Conservation (phyloP, 345 rosid genomes). For the Camelina laxa region DNA sequence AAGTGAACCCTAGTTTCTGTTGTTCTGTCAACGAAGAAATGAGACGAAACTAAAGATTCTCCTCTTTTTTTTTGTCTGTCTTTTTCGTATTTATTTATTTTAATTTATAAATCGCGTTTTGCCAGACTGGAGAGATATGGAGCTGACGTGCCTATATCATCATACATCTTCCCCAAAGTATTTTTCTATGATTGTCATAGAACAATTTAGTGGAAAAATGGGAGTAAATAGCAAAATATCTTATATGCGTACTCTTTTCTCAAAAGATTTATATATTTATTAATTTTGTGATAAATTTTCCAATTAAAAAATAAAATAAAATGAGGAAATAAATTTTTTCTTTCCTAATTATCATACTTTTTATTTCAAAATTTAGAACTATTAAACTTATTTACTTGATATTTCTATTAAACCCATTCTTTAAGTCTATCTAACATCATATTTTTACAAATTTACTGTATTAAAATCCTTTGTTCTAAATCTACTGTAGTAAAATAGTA, state of each 20-base stretch:
- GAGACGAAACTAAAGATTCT: constrained; percentile 27
- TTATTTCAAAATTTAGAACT: too few species aligned
- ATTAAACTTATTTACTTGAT: too few species aligned
- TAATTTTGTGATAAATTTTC: neutral
- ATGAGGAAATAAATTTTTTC: neutral
- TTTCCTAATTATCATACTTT: too few species aligned
- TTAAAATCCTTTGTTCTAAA: too few species aligned
- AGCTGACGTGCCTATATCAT: neutral
- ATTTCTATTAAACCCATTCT: too few species aligned
- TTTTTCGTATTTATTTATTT: neutral
- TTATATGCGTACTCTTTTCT: too few species aligned
- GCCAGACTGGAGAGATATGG: constrained; percentile 29
- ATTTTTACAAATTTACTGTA: too few species aligned
- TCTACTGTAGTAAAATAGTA: too few species aligned
- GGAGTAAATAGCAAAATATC: neutral
- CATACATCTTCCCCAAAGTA: neutral
- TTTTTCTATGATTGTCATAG: neutral
- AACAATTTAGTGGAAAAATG: neutral
- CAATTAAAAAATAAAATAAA: neutral
- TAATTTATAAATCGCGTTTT: neutral
- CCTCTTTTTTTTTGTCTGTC: neutral
- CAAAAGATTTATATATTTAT: too few species aligned
- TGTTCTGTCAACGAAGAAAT: constrained; percentile 38
- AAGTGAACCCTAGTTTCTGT: constrained; percentile 31
- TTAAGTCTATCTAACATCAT: too few species aligned